Evolutionary conservation across 2,329 filamentous ascomycete species (phyloP), one percentile per base, ranked within the genome.

Genomic region (Claviceps purpurea): DNA sequence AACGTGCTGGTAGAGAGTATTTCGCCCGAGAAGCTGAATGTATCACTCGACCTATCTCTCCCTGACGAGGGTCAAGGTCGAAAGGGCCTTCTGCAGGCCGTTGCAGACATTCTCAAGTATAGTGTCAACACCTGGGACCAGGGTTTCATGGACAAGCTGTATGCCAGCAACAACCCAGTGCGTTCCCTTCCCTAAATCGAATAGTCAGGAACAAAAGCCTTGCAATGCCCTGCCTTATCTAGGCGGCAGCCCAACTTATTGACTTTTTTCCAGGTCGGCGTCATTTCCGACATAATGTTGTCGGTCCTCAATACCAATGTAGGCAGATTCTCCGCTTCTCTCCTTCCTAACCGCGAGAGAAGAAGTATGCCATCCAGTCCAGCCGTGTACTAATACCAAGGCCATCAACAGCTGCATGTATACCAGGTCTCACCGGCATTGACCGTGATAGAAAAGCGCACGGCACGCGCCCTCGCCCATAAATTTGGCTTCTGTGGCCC

Each of bases 61-160:
- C 82, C 85, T 0, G 69, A 66, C 3, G 65, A 74, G 41, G 82
- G 79, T 7, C 72, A 70, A 56, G 85, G 83, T 1, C 85, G 85
- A 59, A 78, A 86, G 44, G 91, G 90, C 0, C 71, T 96, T 37
- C 71, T 95, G 30, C 75, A 81, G 38, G 79, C 80, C 3, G 76
- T 95, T 46, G 72, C 81, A 58, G 78, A 82, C 55, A 75, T 96
- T 20, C 74, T 97, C 43, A 76, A 79, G 57, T 89, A 94, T 68
- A 93, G 86, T 62, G 91, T 97, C 63, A 98, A 98, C 70, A 96
- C 91, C n/a, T 97, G 90, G 87, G 87, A 95, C 62, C 90, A 95
- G 68, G 91, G 91, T 11, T 98, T 97, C 68, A 70, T 97, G 62
- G 90, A 96, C 70, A 97, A 98, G 71, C 74, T 97, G 18, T 97